A percentile compares a stretch with the other conserved stretches of the same genome.
Conservation (phyloP, 768 basidiomycete genomes). For the Leccinum subgranulosum region DNA sequence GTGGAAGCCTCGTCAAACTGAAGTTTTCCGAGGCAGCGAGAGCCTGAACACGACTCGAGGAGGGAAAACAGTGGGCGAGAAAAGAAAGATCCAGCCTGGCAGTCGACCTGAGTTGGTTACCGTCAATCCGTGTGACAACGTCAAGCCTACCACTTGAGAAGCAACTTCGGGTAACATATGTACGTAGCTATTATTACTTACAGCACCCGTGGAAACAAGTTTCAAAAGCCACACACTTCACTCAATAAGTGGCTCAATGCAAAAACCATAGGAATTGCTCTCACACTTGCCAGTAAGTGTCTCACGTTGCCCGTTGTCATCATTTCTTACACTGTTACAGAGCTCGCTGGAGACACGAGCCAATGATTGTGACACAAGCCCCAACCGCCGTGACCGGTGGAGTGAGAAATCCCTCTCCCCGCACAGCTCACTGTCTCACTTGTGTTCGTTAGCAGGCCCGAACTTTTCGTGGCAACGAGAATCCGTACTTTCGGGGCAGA, state of each 20-base stretch:
- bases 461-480: constrained; percentile 5
- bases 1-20: constrained; percentile 26
- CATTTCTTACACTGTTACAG: too few relatives aligned
- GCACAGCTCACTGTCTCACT: too few relatives aligned
- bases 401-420: too few relatives aligned
- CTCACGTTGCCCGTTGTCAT: not conserved
- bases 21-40: constrained; percentile 23
- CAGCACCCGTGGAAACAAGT: not conserved
- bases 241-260: not conserved
- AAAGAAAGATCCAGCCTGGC: constrained; percentile 1
- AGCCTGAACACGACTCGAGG: constrained; percentile 10
- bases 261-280: constrained; percentile 31
- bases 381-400: too few relatives aligned
- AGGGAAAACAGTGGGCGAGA: not conserved
- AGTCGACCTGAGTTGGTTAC: constrained; percentile 15
- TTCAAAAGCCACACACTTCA: too few relatives aligned
- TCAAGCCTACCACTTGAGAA: not conserved
- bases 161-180: constrained; percentile 17
- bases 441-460: constrained; percentile 6
- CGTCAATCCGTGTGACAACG: constrained; percentile 15
- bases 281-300: constrained; percentile 14
- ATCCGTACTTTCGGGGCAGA: constrained; percentile 2
- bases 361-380: too few relatives aligned
- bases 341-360: too few relatives aligned
- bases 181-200: not conserved